Conservation (phyloP, 1,284 basidiomycete genomes). For the Jaminaea rosea region DNA sequence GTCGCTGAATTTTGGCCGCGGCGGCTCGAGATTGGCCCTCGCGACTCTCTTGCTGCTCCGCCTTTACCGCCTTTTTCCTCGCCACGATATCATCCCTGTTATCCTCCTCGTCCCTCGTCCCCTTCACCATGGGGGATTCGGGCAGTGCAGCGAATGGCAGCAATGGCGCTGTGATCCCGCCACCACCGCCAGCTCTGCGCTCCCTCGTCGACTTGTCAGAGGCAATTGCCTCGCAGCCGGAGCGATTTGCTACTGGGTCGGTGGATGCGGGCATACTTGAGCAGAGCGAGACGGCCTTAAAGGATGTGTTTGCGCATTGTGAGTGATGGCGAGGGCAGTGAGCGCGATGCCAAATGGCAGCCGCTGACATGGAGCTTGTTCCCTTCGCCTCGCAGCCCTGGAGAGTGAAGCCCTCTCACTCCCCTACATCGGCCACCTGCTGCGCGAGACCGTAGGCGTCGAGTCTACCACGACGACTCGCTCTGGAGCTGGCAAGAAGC, state of each 20-base stretch:
- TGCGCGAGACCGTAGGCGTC: slow-evolving; percentile 52
- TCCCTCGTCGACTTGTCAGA: slow-evolving; percentile 1
- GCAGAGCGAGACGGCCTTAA: slow-evolving; percentile 1
- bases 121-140: too few relatives aligned
- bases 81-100: too few relatives aligned
- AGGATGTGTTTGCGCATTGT: slow-evolving; percentile 4
- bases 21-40: too few relatives aligned
- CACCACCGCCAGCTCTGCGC: neutral
- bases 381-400: neutral
- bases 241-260: neutral
- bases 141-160: neutral
- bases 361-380: neutral
- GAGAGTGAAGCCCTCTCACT: slow-evolving; percentile 11
- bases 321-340: neutral
- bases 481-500: slow-evolving; percentile 27
- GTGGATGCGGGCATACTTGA: neutral
- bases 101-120: too few relatives aligned
- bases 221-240: neutral
- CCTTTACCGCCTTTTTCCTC: too few relatives aligned
- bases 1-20: too few relatives aligned
- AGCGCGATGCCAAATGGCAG: neutral
- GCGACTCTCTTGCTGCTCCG: too few relatives aligned
- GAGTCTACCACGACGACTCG: slow-evolving; percentile 42
- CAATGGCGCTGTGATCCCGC: neutral
- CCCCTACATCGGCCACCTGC: slow-evolving; percentile 59